Evolutionary conservation across 148 eudicot genomes (phyloP).

Genomic region (Cornus controversa): DNA sequence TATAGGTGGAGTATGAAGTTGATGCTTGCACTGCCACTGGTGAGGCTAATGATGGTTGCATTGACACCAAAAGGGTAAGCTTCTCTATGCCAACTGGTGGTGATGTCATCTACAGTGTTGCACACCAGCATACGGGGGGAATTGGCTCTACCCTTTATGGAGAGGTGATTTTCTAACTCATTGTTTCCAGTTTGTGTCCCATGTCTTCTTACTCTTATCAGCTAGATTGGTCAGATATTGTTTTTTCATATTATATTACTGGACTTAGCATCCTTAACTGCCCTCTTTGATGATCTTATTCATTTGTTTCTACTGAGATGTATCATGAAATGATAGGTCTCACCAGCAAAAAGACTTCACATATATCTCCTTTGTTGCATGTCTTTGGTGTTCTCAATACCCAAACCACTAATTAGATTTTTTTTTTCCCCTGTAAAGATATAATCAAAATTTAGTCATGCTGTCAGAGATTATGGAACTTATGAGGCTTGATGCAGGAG

Average conservation of each 20-base stretch:
- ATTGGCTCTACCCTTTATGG: slow-evolving; percentile 67
- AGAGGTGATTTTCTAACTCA: slow-evolving; percentile 40
- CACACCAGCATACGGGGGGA: slow-evolving; percentile 87
- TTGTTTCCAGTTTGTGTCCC: neutral
- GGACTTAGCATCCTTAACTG: neutral
- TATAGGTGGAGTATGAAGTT: slow-evolving; percentile 71
- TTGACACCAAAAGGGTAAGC: slow-evolving; percentile 43
- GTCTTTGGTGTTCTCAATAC: too few species aligned
- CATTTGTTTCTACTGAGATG: neutral
- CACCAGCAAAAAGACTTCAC: neutral
- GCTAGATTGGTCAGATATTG: neutral
- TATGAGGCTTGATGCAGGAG: neutral
- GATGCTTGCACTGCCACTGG: slow-evolving; percentile 42
- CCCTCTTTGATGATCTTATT: neutral
- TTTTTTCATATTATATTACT: neutral
- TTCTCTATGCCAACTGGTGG: slow-evolving; percentile 64
- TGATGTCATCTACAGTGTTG: slow-evolving; percentile 67
- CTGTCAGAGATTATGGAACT: neutral
- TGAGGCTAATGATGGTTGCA: slow-evolving; percentile 27
- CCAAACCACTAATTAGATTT: too few species aligned
- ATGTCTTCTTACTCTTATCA: neutral
- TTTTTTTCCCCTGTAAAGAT: too few species aligned
- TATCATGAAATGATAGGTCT: neutral
- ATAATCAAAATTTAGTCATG: too few species aligned
- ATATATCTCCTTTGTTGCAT: too few species aligned